Evolutionary conservation across 371 early-diverging fungal species (phyloP).

Genomic region (Sporodiniella umbellata): DNA sequence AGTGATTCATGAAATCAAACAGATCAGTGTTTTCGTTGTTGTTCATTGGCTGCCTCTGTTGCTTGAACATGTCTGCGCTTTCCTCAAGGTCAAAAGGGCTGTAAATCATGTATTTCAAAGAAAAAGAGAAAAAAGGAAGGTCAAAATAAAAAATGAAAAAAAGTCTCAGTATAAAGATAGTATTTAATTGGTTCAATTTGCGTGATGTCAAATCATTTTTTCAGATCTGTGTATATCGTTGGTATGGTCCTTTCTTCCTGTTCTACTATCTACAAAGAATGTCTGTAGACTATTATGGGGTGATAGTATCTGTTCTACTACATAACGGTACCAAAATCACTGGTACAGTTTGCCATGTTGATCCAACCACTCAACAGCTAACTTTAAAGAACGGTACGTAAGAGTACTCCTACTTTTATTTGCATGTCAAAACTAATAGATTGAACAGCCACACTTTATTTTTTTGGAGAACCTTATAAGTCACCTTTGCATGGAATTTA

Average conservation of each 20-base stretch:
- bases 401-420: not conserved
- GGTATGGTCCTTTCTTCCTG: no score
- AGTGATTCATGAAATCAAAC: slow-evolving; percentile 24
- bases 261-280: slow-evolving; percentile 17
- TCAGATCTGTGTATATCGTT: no score
- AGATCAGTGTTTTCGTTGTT: slow-evolving; percentile 20
- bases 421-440: not conserved
- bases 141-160: not conserved
- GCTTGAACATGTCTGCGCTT: slow-evolving; percentile 15
- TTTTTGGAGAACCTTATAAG: slow-evolving; percentile 35
- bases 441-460: slow-evolving; percentile 18
- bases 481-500: slow-evolving; percentile 40
- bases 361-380: slow-evolving; percentile 47
- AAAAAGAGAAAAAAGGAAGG: not conserved
- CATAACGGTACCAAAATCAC: slow-evolving; percentile 45
- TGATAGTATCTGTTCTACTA: slow-evolving; percentile 43
- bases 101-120: slow-evolving; percentile 17
- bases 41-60: slow-evolving; percentile 4
- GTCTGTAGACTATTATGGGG: slow-evolving; percentile 59
- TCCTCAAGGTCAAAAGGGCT: slow-evolving; percentile 23
- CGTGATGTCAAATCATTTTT: no score
- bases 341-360: slow-evolving; percentile 53
- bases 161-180: not conserved
- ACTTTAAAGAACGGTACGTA: slow-evolving; percentile 56
- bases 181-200: slow-evolving; percentile 7